These are phyloP conservation scores for Hypoxylon fragiforme DNA, from an alignment of 495 filamentous ascomycete species.

Conservation along the genomic window DNA sequence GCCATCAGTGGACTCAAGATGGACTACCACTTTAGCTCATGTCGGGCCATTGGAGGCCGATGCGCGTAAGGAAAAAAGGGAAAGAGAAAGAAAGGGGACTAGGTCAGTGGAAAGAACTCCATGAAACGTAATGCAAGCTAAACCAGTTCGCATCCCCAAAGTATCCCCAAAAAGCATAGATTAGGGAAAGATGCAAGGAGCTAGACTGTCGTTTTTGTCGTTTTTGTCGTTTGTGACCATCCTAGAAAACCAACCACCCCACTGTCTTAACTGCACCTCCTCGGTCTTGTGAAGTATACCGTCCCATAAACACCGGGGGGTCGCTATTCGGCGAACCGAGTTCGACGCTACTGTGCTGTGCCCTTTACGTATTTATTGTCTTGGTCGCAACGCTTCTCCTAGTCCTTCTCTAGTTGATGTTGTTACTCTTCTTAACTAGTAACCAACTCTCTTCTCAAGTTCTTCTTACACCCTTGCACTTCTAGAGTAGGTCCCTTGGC, in stretches of 20 bases:
- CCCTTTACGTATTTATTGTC: conserved; percentile 19
- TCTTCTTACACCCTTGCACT: not conserved
- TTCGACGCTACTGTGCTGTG: conserved; percentile 11
- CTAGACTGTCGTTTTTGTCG: too few species aligned
- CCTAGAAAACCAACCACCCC: conserved; percentile 15
- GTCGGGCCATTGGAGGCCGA: conserved; percentile 33
- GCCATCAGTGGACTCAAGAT: conserved; percentile 1
- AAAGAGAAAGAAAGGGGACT: too few species aligned
- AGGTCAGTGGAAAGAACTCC: conserved; percentile 17
- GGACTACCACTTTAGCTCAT: conserved; percentile 5
- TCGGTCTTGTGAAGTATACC: conserved; percentile 17
- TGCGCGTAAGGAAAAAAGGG: conserved; percentile 12
- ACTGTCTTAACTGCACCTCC: conserved; percentile 10
- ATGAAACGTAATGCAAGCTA: conserved; percentile 29
- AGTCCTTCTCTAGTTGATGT: not conserved
- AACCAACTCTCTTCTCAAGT: conserved; percentile 1
- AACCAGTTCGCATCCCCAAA: conserved; percentile 1
- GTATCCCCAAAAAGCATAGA: conserved; percentile 1
- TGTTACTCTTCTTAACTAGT: conserved; percentile 1
- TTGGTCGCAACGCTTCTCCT: conserved; percentile 5
- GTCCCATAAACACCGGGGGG: not conserved
- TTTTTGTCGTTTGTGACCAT: conserved; percentile 19
- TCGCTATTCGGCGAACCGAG: conserved; percentile 32
- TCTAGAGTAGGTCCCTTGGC: not conserved
- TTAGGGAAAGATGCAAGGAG: conserved; percentile 13